Evolutionary conservation across 2,329 filamentous ascomycete species (phyloP).

Genomic region (Lecanicillium sp.): DNA sequence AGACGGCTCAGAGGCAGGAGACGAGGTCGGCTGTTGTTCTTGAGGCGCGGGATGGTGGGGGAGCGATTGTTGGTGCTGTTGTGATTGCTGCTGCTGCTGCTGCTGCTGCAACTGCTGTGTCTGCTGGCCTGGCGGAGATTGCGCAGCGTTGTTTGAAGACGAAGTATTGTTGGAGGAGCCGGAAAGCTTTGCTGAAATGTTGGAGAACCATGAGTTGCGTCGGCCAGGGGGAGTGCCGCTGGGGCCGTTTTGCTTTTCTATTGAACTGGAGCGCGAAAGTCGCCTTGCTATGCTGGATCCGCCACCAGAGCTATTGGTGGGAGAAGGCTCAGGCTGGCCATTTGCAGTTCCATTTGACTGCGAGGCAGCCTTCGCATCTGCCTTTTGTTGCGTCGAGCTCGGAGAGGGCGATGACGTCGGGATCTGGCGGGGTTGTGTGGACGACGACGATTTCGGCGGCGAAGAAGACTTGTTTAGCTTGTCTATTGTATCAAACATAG

Average conservation of each 20-base stretch:
- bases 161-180: constrained; percentile 33
- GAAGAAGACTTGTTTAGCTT: constrained; percentile 22
- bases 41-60: constrained; percentile 18
- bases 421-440: constrained; percentile 24
- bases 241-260: constrained; percentile 21
- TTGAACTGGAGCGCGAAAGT: constrained; percentile 24
- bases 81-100: constrained; percentile 23
- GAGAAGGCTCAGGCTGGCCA: constrained; percentile 11
- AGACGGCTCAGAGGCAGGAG: constrained; percentile 27
- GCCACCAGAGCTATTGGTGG: constrained; percentile 13
- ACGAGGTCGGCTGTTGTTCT: constrained; percentile 21
- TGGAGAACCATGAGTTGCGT: constrained; percentile 87
- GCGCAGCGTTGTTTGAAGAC: constrained; percentile 22
- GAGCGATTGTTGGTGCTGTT: too few relatives aligned
- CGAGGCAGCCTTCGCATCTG: constrained; percentile 11
- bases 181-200: constrained; percentile 86
- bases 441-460: constrained; percentile 17
- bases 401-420: constrained; percentile 18
- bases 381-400: constrained; percentile 10
- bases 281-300: constrained; percentile 16
- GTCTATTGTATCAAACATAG: constrained; percentile 13
- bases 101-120: constrained; percentile 13
- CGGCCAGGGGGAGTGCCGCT: constrained; percentile 34
- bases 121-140: constrained; percentile 9
- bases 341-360: constrained; percentile 15